A percentile compares a stretch with the other conserved stretches of the same genome.
phyloP scores from a whole-genome alignment of 176 grass and related monocot genomes.

The Avena insularis region DNA sequence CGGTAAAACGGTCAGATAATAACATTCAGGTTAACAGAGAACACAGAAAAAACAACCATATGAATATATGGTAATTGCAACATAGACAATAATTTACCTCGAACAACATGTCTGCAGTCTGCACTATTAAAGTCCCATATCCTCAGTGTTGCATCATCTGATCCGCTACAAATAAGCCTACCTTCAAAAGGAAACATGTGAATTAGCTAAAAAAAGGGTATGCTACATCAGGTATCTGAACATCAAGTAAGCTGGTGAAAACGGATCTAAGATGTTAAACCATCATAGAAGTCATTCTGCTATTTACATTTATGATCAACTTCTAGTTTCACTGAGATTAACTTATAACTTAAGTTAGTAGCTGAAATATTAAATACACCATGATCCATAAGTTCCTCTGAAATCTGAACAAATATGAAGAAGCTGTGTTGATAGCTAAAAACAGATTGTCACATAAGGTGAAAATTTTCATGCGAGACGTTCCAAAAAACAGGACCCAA shows the following conservation, averaged over 20 bases:
- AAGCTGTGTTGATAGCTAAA: slow-evolving; percentile 20
- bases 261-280: background rate
- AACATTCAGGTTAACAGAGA: background rate
- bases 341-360: background rate
- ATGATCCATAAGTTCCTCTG: background rate
- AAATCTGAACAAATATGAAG: background rate
- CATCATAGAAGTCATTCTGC: background rate
- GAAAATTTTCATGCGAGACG: background rate
- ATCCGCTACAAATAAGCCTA: slow-evolving; percentile 86
- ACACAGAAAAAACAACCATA: slow-evolving; percentile 10
- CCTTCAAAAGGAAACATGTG: slow-evolving; percentile 57
- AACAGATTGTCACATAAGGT: background rate
- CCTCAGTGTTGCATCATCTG: slow-evolving; percentile 83
- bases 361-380: slow-evolving; percentile 3
- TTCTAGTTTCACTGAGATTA: background rate
- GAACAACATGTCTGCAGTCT: slow-evolving; percentile 69
- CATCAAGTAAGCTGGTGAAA: slow-evolving; percentile 1
- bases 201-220: slow-evolving; percentile 14
- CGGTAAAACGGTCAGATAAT: slow-evolving; percentile 10
- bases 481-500: background rate
- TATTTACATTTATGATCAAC: slow-evolving; percentile 17
- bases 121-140: slow-evolving; percentile 83
- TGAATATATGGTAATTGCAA: slow-evolving; percentile 19
- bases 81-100: slow-evolving; percentile 50
- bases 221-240: background rate